Conservation (phyloP, 257 asterid genomes). For the Solanum etuberosum region DNA sequence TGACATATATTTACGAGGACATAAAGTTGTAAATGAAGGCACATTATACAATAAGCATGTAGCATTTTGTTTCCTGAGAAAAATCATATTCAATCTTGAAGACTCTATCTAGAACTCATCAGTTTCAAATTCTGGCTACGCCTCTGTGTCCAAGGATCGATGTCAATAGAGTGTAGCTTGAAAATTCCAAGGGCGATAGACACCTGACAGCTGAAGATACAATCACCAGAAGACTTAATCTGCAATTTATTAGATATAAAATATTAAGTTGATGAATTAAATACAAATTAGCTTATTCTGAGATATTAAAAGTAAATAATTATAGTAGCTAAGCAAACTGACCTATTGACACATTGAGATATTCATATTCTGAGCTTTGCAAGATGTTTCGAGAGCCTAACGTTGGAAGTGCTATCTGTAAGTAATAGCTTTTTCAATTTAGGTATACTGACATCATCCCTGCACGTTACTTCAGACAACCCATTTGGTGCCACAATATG, state of each 20-base stretch:
- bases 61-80: background rate
- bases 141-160: background rate
- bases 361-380: background rate
- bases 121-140: no score
- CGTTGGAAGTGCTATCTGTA: accelerated
- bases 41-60: background rate
- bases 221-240: conserved; percentile 31
- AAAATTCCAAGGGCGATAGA: background rate
- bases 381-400: background rate
- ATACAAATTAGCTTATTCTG: background rate
- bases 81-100: background rate
- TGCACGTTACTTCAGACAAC: background rate
- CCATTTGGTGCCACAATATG: background rate
- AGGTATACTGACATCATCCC: background rate
- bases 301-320: background rate
- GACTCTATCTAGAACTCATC: background rate
- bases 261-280: background rate
- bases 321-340: no score
- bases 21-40: background rate
- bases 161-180: background rate
- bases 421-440: background rate
- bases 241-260: background rate
- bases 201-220: background rate
- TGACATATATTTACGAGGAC: background rate
- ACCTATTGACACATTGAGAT: background rate